A percentile compares a stretch with the other conserved stretches of the same genome.
phyloP scores from a whole-genome alignment of 805 yeast species.

The Sugiyamaella smithiae region DNA sequence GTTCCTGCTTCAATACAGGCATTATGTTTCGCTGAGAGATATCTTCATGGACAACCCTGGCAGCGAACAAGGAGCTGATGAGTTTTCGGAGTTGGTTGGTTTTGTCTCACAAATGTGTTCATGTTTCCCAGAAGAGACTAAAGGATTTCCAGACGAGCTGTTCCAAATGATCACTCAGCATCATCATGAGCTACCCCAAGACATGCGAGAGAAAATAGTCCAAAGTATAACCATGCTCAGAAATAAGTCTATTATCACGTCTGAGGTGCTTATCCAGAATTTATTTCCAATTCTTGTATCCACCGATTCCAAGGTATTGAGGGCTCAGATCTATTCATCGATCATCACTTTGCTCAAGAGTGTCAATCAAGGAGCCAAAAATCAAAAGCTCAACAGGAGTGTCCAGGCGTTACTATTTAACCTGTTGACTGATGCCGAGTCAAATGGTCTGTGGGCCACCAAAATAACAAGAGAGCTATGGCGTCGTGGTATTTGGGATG shows the following conservation, averaged over 20 bases:
- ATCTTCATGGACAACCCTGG: constrained; percentile 74
- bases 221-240: constrained; percentile 87
- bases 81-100: constrained; percentile 80
- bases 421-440: constrained; percentile 73
- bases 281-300: constrained; percentile 72
- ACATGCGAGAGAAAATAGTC: constrained; percentile 84
- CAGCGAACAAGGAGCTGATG: constrained; percentile 55
- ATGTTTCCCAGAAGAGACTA: constrained; percentile 88
- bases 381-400: constrained; percentile 82
- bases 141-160: constrained; percentile 77
- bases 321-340: constrained; percentile 79
- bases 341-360: constrained; percentile 74
- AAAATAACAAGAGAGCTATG: constrained; percentile 91
- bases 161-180: constrained; percentile 64
- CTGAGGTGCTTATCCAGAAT: constrained; percentile 80
- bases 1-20: constrained; percentile 86
- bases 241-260: constrained; percentile 73
- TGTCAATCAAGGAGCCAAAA: constrained; percentile 83
- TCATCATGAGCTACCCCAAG: constrained; percentile 80
- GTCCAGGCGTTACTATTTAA: constrained; percentile 92
- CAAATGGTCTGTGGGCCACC: constrained; percentile 94
- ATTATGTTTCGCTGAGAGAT: constrained; percentile 87
- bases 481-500: constrained; percentile 99
- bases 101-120: constrained; percentile 89
- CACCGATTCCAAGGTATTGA: constrained; percentile 77